phyloP scores from a whole-genome alignment of 495 filamentous ascomycete species.

The Penicillium nucicola region DNA sequence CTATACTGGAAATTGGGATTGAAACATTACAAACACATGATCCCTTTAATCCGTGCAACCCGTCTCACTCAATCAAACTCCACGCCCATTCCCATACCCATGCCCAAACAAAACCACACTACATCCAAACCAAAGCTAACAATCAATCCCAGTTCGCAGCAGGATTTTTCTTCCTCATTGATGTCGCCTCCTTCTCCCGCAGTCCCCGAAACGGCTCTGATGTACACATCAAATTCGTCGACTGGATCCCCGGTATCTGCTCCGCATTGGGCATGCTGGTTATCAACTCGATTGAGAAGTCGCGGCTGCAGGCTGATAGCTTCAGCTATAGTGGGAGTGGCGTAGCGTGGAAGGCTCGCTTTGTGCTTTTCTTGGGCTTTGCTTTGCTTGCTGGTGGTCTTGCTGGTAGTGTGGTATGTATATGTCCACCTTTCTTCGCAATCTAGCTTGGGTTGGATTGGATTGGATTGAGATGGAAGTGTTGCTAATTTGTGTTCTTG shows the following conservation, averaged over 20 bases:
- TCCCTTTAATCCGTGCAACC: too few species aligned
- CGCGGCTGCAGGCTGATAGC: conserved; percentile 76
- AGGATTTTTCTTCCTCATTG: conserved; percentile 94
- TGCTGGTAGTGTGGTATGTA: conserved; percentile 73
- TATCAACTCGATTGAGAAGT: conserved; percentile 98
- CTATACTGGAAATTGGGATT: too few species aligned
- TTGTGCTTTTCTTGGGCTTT: conserved; percentile 95
- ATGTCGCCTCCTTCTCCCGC: conserved; percentile 83
- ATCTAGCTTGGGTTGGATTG: neutral
- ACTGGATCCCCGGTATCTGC: conserved; percentile 99
- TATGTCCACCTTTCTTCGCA: neutral
- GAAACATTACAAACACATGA: too few species aligned
- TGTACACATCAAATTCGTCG: conserved; percentile 91
- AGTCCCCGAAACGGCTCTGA: conserved; percentile 71
- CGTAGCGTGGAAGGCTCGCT: conserved; percentile 93
- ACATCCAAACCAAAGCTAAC: conserved; percentile 12
- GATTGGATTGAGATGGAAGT: neutral
- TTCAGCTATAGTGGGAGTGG: conserved; percentile 83
- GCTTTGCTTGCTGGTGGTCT: conserved; percentile 91
- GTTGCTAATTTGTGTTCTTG: conserved; percentile 1
- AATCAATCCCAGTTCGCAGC: conserved; percentile 73
- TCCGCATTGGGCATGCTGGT: conserved; percentile 92
- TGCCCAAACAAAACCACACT: too few species aligned
- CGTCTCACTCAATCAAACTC: too few species aligned
- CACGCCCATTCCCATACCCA: too few species aligned